Base-by-base conservation (phyloP, 257 asterid genomes). In the Jaltomata sinuosa region DNA sequence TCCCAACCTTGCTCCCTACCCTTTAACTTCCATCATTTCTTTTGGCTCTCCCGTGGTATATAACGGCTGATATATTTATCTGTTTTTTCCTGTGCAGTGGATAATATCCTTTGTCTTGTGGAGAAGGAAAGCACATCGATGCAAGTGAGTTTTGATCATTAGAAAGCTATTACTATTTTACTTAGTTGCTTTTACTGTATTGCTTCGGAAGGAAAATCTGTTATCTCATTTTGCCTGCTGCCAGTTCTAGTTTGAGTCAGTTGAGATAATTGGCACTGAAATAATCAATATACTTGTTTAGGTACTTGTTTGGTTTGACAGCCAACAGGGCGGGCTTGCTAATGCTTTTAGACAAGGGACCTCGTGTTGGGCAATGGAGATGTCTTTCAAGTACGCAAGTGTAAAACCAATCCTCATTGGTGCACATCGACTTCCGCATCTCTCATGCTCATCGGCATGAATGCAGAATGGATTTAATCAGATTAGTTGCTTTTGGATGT, bases 271-370 rank as follows among this genome's bases (percentile, higher is more conserved):
- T 64, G 8, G 47, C 83, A 79, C 53, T 57, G 49, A 71, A 18
- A 36, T 14, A 8, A 21, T 53, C 14, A 76, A n/a, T 54, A 11
- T 42, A 10, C 40, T 47, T 83, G 81, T 80, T 72, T 86, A 97
- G 99, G 96, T 93, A 95, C 89, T 84, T 85, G 91, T 93, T 95
- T 61, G 98, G 99, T 42, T 61, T 90, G 84, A 90, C 98, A 21
- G 84, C 94, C 83, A 89, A 91, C 50, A 91, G 93, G 25, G 90
- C 89, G 4, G 99, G 99, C 57, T 84, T 97, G 90, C 93, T 93
- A 76, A 85, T 87, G 91, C 95, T 95, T 64, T 85, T 97, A 77
- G 95, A 97, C 83, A 92, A 89, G 91, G 95, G 97, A 78, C 91
- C 94, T 59, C 91, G 88, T 78, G 87, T 86, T 42, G 93, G 97